Base-by-base conservation (phyloP, 177 flowering plant species). In the Tripterygium wilfordii region DNA sequence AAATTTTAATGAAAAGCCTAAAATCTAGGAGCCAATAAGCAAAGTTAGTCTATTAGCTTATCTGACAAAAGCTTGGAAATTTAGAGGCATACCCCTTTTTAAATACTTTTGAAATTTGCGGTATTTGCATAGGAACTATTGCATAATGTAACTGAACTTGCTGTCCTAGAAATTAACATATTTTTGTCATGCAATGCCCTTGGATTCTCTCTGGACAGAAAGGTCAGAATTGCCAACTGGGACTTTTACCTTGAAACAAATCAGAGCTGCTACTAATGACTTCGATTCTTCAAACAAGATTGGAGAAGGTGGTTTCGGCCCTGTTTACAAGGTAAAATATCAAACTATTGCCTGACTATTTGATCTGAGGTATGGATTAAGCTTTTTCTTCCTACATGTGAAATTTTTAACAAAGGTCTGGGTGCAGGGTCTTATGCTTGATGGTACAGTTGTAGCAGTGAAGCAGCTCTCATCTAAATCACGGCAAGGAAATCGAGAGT, bases 251-350 rank as follows among this genome's bases (percentile, higher is more conserved):
- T 57, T 81, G 26, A 72, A 63, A 47, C 88, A 83, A 63, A 77
- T 83, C 10, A 77, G 68, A 71, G 71, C 71, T 56, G 86, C 86
- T 13, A 86, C 91, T 0, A 65, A 77, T 45, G 61, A 79, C 63
- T 86, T 86, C 42, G 75, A 78, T 63, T 8, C 66, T 26, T 45
- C 67, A 37, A 83, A 83, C 57, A 86, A 86, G 66, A 61, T 87
- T 49, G 96, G 96, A 25, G 89, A 87, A 65, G 96, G 96, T 28
- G 96, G 96, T 47, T 87, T 87, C 65, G 96, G 96, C 27, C 56
- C 91, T 48, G 96, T 83, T 20, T 83, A 72, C 66, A 87, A 82
- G 92, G 96, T 87, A 69, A 27, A n/a, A 53, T 24, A 19, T 36
- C 32, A 10, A 30, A 26, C 0, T 32, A 1, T 36, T 36, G 3